phyloP scores from a whole-genome alignment of 352 stramenopile species.

The Pythium insidiosum region DNA sequence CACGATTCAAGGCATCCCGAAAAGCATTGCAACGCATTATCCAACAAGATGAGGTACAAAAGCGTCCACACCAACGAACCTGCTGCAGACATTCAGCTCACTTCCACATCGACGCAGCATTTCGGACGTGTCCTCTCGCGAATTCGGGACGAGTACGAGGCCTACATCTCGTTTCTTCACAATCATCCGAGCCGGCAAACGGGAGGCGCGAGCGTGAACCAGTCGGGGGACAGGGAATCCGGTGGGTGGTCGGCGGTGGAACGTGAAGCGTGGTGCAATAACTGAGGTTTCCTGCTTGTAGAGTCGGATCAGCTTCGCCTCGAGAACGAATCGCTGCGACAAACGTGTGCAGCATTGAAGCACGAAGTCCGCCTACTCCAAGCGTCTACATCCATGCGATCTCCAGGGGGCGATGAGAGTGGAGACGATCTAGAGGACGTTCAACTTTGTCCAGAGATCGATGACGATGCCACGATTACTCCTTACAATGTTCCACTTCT shows the following conservation, averaged over 20 bases:
- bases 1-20: conserved; percentile 42
- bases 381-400: too few relatives aligned
- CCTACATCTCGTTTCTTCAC: conserved; percentile 28
- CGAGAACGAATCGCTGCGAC: background rate
- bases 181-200: conserved; percentile 17
- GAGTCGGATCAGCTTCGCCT: background rate
- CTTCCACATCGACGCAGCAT: conserved; percentile 18
- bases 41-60: conserved; percentile 45
- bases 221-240: conserved; percentile 14
- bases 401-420: too few relatives aligned
- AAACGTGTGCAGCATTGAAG: background rate
- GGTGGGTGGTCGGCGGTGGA: conserved; percentile 5
- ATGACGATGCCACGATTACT: conserved; percentile 3
- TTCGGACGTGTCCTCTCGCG: conserved; percentile 40
- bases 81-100: background rate
- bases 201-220: too few relatives aligned
- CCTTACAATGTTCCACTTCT: conserved; percentile 33
- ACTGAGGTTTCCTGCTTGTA: background rate
- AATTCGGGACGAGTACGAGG: conserved; percentile 58
- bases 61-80: background rate
- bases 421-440: conserved; percentile 8
- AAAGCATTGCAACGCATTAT: conserved; percentile 42
- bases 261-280: too few relatives aligned
- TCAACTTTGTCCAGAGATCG: conserved; percentile 1
- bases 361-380: background rate